Base-by-base conservation (phyloP, 2,329 filamentous ascomycete species). In the Neonectria neomacrospora region DNA sequence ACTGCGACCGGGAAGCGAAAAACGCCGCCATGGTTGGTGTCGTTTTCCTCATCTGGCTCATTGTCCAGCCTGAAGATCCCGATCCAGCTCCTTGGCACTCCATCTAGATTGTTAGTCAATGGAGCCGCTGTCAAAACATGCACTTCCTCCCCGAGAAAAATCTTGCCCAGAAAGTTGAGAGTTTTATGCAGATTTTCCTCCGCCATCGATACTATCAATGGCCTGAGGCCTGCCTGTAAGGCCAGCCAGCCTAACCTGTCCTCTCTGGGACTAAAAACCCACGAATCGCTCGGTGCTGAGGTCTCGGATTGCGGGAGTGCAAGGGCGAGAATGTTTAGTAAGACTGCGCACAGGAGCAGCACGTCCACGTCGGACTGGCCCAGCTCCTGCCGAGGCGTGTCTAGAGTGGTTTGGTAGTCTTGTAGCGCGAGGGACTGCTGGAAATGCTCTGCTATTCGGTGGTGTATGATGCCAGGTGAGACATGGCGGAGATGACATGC, bases 361-460 rank as follows among this genome's bases (percentile, higher is more conserved):
- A 42, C 23, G 2, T 57, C 34, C 16, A 42, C 51, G 16, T 58
- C 60, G 0, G 47, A 14, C 32, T 54, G 54, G 18, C 23, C 23
- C 11, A 62, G 34, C 23, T 47, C 42, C 6, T 26, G 41, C 9
- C 32, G 23, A 10, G 16, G 47, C 9, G 16, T 51, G 16, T 42
- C 48, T 11, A 62, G 23, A 6, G 37, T 50, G 30, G 28, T 5
- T 18, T 53, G 41, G 32, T 57, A 62, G 9, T 62, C 54, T 3
- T 32, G 47, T 3, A 62, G 41, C 6, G 59, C 59, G 1, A 62
- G 54, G 1, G 47, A 62, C 18, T 57, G 41, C 18, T 52, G 54
- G 41, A 62, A 62, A 41, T 44, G 47, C 54, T 62, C 59, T 26
- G 59, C 59, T 28, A 62, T 22, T 26, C 48, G 54, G 16, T 62